phyloP scores from a whole-genome alignment of 176 grass and related monocot species.

The sorghum (Sorghum bicolor) region DNA sequence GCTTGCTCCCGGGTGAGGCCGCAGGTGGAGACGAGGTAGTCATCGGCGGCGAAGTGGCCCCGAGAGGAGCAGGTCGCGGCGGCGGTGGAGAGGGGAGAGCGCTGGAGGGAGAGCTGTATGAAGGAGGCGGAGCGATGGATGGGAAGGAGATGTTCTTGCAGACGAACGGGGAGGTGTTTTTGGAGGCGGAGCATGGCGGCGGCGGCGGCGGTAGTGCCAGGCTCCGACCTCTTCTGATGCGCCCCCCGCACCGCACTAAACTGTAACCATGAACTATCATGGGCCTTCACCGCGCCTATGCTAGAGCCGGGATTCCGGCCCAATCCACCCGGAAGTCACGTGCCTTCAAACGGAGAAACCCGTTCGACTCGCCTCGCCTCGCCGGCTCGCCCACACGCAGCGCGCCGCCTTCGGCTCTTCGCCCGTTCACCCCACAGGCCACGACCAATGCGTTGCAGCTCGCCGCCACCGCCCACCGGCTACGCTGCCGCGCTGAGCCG shows the following conservation, averaged over 20 bases:
- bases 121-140: background rate
- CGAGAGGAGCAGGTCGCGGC: background rate
- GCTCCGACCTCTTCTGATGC: background rate
- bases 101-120: background rate
- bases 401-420: background rate
- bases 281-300: background rate
- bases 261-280: background rate
- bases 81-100: background rate
- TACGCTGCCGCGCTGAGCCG: background rate
- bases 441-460: background rate
- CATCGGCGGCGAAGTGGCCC: background rate
- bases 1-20: constrained; percentile 34
- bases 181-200: background rate
- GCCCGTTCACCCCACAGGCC: background rate
- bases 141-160: constrained; percentile 6
- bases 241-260: no score
- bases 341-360: background rate
- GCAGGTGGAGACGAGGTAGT: constrained; percentile 44
- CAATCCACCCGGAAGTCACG: background rate
- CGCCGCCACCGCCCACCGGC: background rate
- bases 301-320: background rate
- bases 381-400: background rate
- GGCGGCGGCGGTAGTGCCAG: background rate
- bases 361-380: background rate
- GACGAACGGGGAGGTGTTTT: background rate